These are phyloP conservation scores for Penicillium verhagenii DNA, from an alignment of 495 filamentous ascomycete species.

Conservation along the genomic window DNA sequence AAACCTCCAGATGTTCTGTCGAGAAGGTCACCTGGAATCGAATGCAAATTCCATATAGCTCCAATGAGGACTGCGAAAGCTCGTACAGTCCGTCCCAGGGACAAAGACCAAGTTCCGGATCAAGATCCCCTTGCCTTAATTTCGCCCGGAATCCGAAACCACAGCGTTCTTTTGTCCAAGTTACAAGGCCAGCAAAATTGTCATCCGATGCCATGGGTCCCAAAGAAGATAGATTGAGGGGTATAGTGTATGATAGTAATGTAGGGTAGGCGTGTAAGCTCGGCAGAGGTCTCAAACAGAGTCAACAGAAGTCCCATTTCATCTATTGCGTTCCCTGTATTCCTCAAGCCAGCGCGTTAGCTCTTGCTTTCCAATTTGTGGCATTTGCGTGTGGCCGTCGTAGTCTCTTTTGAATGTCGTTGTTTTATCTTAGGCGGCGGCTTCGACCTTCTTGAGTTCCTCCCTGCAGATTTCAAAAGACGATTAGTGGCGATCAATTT, in stretches of 20 bases:
- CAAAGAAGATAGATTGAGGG: conserved; percentile 3
- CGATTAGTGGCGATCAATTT: conserved; percentile 9
- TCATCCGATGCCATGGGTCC: neutral
- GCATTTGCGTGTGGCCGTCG: neutral
- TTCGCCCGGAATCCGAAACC: neutral
- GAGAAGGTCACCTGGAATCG: too few relatives aligned
- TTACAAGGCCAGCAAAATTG: neutral
- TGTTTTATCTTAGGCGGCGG: conserved; percentile 33
- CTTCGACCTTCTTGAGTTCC: conserved; percentile 92
- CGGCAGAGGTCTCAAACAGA: neutral
- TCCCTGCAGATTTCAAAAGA: conserved; percentile 56
- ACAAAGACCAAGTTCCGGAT: too few relatives aligned
- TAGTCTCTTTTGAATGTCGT: neutral
- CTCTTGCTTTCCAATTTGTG: neutral
- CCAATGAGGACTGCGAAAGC: too few relatives aligned
- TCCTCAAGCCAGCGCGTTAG: neutral
- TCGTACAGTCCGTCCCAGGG: too few relatives aligned
- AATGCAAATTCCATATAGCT: too few relatives aligned
- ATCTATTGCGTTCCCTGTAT: neutral
- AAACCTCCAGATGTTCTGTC: too few relatives aligned
- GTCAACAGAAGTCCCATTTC: conserved; percentile 1
- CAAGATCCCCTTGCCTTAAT: too few relatives aligned
- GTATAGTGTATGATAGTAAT: conserved; percentile 5
- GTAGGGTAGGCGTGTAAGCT: conserved; percentile 1
- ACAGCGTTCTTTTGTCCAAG: neutral